Conservation (phyloP, 1,139 yeast species). For the Suhomyces choctaworum region DNA sequence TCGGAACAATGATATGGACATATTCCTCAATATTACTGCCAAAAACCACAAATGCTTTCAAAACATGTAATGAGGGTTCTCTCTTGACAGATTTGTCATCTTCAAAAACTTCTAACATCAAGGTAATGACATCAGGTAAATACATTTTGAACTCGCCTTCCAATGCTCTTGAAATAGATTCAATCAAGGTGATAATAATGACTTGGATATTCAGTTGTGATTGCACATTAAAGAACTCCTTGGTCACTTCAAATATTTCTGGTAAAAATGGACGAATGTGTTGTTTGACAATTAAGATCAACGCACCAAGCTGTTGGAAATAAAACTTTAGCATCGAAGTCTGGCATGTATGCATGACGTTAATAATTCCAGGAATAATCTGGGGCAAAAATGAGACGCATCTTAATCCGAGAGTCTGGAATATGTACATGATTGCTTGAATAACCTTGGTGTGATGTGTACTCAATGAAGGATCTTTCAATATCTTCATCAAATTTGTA, state of each 20-base stretch:
- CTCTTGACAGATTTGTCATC: slow-evolving; percentile 68
- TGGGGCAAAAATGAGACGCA: slow-evolving; percentile 86
- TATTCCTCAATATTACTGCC: slow-evolving; percentile 89
- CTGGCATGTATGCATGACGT: slow-evolving; percentile 84
- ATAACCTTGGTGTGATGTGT: slow-evolving; percentile 88
- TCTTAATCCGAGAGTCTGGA: slow-evolving; percentile 82
- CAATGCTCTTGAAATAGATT: slow-evolving; percentile 79
- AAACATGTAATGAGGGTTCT: slow-evolving; percentile 70
- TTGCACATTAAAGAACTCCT: slow-evolving; percentile 62
- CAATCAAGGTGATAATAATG: slow-evolving; percentile 77
- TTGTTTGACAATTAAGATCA: slow-evolving; percentile 81
- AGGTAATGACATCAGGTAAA: slow-evolving; percentile 74
- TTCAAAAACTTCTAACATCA: slow-evolving; percentile 75
- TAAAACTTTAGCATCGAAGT: slow-evolving; percentile 82
- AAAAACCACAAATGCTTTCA: slow-evolving; percentile 85
- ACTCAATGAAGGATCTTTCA: slow-evolving; percentile 81
- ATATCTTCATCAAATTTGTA: slow-evolving; percentile 74
- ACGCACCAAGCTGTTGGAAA: slow-evolving; percentile 81
- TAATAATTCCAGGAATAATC: slow-evolving; percentile 83
- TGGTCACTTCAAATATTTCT: slow-evolving; percentile 73
- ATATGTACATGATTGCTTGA: slow-evolving; percentile 88
- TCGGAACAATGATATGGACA: slow-evolving; percentile 81
- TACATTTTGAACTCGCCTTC: slow-evolving; percentile 91
- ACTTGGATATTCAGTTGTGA: slow-evolving; percentile 67
- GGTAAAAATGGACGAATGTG: slow-evolving; percentile 83